Base-by-base conservation (phyloP, 2,329 filamentous ascomycete genomes). In the Albifimbria verrucaria region DNA sequence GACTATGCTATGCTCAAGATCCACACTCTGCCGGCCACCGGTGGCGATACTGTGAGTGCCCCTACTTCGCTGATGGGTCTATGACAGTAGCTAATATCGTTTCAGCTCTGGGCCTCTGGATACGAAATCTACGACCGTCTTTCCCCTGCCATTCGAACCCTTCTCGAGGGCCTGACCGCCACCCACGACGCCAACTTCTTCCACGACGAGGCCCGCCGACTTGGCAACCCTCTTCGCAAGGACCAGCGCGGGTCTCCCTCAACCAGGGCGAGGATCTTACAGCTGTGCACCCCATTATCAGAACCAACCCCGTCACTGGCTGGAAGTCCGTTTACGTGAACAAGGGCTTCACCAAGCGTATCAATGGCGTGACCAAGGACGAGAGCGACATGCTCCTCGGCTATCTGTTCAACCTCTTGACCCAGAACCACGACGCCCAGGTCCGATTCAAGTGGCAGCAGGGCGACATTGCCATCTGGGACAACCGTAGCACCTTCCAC, bases 401-500 rank as follows among this genome's bases (percentile, higher is more conserved):
- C 15, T 80, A 79, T 55, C 70, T 78, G 43, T 73, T 77, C 57
- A 73, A 74, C 54, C 60, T 81, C 11, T 69, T 79, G 11, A 73
- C 74, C 6, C 70, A 80, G 61, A 84, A 84, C 60, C 80, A 83
- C 55, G 81, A 85, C 59, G 71, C 76, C 1, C 80, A 83, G 60
- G 79, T 83, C 9, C 71, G 81, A 4, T 82, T 77, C 60, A 71
- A 72, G 50, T 82, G 79, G 79, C 70, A 68, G 50, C 69, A 75
- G 61, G 80, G 81, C 52, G 78, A 82, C 58, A 62, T 78, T 4
- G 80, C 83, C 2, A 85, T 88, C 57, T 89, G 86, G 86, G 85
- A 89, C 62, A 88, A 88, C 60, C 68, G 77, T 49, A 76, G 68
- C 25, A 78, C 71, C 11, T 74, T 70, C 58, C 75, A 78, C 55